Evolutionary conservation across 805 yeast genomes (phyloP).

Genomic region (Myxozyma vanderwaltii): DNA sequence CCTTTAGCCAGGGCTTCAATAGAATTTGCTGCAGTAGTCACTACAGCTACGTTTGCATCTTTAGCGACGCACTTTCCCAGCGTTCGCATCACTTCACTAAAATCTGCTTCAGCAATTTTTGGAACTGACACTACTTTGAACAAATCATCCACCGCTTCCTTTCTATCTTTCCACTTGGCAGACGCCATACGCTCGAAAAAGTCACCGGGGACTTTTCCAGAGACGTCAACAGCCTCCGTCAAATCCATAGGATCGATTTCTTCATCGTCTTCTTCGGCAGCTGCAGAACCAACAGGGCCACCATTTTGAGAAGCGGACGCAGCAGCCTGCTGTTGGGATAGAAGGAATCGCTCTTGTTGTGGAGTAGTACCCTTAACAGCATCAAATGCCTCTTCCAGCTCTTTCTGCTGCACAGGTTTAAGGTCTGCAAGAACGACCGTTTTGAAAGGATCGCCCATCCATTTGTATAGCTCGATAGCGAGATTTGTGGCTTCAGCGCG

Average conservation of each 20-base stretch:
- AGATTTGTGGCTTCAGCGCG: constrained; percentile 74
- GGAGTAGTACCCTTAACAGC: constrained; percentile 45
- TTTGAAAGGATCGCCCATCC: constrained; percentile 69
- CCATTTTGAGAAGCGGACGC: constrained; percentile 29
- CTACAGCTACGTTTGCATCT: constrained; percentile 89
- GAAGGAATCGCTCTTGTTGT: constrained; percentile 57
- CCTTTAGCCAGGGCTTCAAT: constrained; percentile 66
- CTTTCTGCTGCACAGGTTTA: constrained; percentile 91
- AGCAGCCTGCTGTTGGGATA: constrained; percentile 51
- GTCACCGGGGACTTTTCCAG: constrained; percentile 66
- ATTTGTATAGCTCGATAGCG: constrained; percentile 67
- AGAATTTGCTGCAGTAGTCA: constrained; percentile 72
- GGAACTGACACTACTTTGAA: constrained; percentile 47
- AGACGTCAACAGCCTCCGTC: constrained; percentile 67
- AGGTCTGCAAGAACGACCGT: constrained; percentile 64
- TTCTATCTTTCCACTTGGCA: constrained; percentile 88
- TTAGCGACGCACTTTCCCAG: constrained; percentile 68
- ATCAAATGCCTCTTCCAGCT: constrained; percentile 68
- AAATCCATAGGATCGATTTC: constrained; percentile 71
- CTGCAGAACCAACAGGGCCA: constrained; percentile 23
- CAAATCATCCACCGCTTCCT: constrained; percentile 73
- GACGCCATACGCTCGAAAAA: constrained; percentile 58
- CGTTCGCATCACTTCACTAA: constrained; percentile 58
- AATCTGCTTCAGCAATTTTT: constrained; percentile 62
- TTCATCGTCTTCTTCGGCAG: constrained; percentile 40